Percentiles rank a stretch among this genome's conserved stretches.
Conservation (phyloP, 2,329 filamentous ascomycete species). For the Curvularia eragrostidis region DNA sequence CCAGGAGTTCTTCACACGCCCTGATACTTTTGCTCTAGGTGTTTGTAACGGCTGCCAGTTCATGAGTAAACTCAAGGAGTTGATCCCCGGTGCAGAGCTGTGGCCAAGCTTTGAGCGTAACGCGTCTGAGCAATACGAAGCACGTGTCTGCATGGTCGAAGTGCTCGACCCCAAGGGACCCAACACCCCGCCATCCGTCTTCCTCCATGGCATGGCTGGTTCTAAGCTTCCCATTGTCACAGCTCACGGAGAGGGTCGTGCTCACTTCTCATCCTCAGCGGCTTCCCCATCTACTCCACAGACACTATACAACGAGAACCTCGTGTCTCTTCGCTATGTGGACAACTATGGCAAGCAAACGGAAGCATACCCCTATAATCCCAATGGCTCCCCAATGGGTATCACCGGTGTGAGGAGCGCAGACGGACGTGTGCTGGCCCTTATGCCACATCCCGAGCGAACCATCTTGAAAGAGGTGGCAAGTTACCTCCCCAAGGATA, state of each 20-base stretch:
- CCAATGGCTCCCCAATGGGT: constrained; percentile 81
- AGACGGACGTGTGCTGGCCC: constrained; percentile 80
- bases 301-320: constrained; percentile 67
- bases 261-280: constrained; percentile 55
- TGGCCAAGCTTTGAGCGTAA: constrained; percentile 93
- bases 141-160: constrained; percentile 82
- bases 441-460: constrained; percentile 96
- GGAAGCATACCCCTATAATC: constrained; percentile 86
- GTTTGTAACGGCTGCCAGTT: constrained; percentile 99
- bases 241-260: constrained; percentile 90
- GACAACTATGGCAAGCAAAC: constrained; percentile 81
- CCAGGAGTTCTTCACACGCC: constrained; percentile 80
- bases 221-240: constrained; percentile 84
- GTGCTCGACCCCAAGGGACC: constrained; percentile 65
- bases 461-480: constrained; percentile 80
- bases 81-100: constrained; percentile 80
- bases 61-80: constrained; percentile 78
- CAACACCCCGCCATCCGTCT: constrained; percentile 67
- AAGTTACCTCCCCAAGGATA: constrained; percentile 73
- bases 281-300: constrained; percentile 54
- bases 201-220: constrained; percentile 86
- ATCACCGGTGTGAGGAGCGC: constrained; percentile 79
- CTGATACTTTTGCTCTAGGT: constrained; percentile 89
- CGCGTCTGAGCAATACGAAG: constrained; percentile 87
- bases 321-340: constrained; percentile 81